A percentile compares a stretch with the other conserved stretches of the same genome.
These are phyloP conservation scores for Durusdinium trenchii DNA, from an alignment of 73 alveolate species.

Conservation along the genomic window DNA sequence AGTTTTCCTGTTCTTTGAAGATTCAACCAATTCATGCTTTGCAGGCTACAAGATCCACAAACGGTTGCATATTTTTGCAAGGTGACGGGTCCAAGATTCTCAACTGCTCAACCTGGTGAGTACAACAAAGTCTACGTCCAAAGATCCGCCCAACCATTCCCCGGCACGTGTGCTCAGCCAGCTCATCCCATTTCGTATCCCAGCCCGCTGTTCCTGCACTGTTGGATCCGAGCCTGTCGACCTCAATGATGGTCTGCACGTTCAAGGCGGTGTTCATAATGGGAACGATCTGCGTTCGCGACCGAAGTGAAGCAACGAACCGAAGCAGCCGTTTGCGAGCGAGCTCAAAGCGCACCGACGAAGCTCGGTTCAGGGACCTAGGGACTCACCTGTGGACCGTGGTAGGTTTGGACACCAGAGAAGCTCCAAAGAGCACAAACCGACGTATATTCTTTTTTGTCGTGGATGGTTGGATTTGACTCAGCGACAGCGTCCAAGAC, in stretches of 20 bases:
- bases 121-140: too few species aligned
- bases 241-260: constrained; percentile 45
- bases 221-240: background rate
- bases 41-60: background rate
- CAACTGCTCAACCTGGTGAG: background rate
- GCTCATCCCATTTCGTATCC: background rate
- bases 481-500: too few species aligned
- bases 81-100: background rate
- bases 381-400: background rate
- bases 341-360: too few species aligned
- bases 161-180: background rate
- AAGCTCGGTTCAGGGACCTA: background rate
- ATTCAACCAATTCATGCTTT: too few species aligned
- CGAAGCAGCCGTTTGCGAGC: too few species aligned
- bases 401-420: background rate
- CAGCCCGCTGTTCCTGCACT: background rate
- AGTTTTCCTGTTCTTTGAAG: too few species aligned
- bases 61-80: too few species aligned
- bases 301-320: too few species aligned
- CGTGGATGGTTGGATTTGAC: too few species aligned
- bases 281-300: constrained; percentile 49
- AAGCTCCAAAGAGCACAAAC: too few species aligned
- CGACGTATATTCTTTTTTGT: too few species aligned
- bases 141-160: background rate
- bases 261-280: constrained; percentile 49